phyloP scores from a whole-genome alignment of 305 asterid species.

The Fraxinus albicans region DNA sequence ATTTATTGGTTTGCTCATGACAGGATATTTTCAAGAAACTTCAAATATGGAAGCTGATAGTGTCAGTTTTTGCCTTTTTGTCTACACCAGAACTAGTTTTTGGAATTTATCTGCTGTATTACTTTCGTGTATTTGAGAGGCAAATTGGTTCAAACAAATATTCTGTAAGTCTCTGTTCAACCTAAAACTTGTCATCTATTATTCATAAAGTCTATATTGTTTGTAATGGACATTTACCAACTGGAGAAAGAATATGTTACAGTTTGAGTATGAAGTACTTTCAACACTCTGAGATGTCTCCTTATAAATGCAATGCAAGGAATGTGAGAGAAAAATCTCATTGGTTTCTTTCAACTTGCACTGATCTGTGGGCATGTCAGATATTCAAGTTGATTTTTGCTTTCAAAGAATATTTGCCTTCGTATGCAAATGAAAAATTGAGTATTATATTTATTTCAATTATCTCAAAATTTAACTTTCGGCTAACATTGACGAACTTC shows the following conservation, averaged over 20 bases:
- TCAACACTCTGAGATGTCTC: conserved; percentile 1
- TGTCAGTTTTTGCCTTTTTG: conserved; percentile 81
- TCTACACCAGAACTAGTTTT: conserved; percentile 92
- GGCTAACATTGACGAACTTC: background rate
- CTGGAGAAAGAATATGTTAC: background rate
- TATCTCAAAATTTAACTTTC: background rate
- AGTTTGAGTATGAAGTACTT: background rate
- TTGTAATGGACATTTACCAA: background rate
- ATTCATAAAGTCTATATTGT: conserved; percentile 21
- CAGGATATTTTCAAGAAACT: conserved; percentile 91
- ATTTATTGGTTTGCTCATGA: conserved; percentile 26
- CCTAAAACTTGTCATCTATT: conserved; percentile 19
- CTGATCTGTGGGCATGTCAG: background rate
- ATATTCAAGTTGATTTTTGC: background rate
- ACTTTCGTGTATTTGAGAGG: conserved; percentile 98
- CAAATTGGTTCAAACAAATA: conserved; percentile 96
- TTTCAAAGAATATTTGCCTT: background rate
- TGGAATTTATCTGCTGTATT: conserved; percentile 86
- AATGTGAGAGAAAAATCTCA: background rate
- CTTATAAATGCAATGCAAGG: conserved; percentile 10
- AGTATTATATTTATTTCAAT: background rate
- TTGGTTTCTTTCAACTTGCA: background rate
- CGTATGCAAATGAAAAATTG: background rate
- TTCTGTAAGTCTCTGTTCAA: conserved; percentile 59
- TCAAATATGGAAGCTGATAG: conserved; percentile 89